phyloP scores from a whole-genome alignment of 2,329 filamentous ascomycete species.

The Cytospora leucostoma region DNA sequence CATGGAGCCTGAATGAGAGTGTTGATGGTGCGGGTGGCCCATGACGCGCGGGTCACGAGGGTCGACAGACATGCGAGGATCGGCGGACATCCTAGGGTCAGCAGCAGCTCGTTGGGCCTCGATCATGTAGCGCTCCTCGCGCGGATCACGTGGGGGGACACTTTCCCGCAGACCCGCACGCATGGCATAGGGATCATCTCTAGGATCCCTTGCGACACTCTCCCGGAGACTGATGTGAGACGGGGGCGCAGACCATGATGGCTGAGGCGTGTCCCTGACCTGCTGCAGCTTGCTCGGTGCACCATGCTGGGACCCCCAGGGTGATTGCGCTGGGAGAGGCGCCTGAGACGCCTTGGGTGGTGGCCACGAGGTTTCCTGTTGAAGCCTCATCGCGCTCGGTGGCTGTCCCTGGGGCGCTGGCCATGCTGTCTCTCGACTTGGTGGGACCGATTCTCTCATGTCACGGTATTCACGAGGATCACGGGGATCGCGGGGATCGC shows the following conservation, averaged over 20 bases:
- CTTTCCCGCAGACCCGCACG: constrained; percentile 19
- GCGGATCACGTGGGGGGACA: constrained; percentile 9
- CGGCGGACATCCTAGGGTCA: constrained; percentile 23
- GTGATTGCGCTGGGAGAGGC: constrained; percentile 39
- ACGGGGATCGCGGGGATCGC: not conserved
- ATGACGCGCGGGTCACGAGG: constrained; percentile 25
- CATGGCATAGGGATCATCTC: constrained; percentile 24
- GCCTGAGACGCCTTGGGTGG: constrained; percentile 38
- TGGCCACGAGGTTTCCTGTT: constrained; percentile 38
- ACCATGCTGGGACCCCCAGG: constrained; percentile 43
- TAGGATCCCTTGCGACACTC: constrained; percentile 17
- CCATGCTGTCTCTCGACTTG: constrained; percentile 42
- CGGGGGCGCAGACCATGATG: constrained; percentile 37
- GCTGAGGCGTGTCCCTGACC: constrained; percentile 38
- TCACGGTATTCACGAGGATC: constrained; percentile 44
- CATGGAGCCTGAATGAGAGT: constrained; percentile 26
- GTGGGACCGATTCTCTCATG: constrained; percentile 45
- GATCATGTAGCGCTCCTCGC: constrained; percentile 26
- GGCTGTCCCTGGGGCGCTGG: constrained; percentile 32
- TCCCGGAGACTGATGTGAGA: constrained; percentile 33
- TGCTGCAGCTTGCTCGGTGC: constrained; percentile 40
- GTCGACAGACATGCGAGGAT: constrained; percentile 23
- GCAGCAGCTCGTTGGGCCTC: constrained; percentile 17
- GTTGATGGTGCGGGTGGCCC: constrained; percentile 25
- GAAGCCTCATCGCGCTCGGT: constrained; percentile 32